Conservation (phyloP, 163 green algal genomes). For the Scenedesmus sp. region DNA sequence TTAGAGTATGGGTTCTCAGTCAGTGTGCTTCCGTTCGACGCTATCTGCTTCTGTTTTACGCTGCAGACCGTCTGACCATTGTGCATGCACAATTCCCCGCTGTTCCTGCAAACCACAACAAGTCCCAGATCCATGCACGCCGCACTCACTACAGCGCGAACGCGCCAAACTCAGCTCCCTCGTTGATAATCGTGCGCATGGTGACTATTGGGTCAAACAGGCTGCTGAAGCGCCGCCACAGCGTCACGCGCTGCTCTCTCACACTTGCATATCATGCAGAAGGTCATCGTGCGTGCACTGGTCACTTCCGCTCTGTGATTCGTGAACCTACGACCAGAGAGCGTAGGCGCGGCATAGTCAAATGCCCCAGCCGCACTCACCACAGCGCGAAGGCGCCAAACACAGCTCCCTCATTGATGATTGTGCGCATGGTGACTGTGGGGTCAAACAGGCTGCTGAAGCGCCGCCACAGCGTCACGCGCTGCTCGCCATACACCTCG, state of each 20-base stretch:
- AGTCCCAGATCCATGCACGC: background rate
- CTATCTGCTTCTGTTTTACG: no score
- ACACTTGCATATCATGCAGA: no score
- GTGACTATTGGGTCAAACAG: conserved; percentile 83
- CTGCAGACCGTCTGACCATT: no score
- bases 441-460: conserved; percentile 77
- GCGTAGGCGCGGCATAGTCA: no score
- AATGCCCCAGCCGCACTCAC: conserved; percentile 54
- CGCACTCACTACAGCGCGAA: conserved; percentile 78
- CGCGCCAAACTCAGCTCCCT: conserved; percentile 79
- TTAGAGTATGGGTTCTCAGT: no score
- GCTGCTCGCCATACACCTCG: conserved; percentile 6
- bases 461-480: conserved; percentile 49
- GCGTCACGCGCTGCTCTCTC: conserved; percentile 30
- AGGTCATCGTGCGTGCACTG: no score
- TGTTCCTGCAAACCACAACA: background rate
- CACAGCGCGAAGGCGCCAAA: conserved; percentile 81
- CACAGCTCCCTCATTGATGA: conserved; percentile 88
- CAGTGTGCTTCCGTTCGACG: no score
- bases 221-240: conserved; percentile 54
- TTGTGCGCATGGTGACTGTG: conserved; percentile 73
- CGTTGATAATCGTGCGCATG: conserved; percentile 83
- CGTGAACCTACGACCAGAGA: no score
- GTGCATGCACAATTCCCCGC: background rate
- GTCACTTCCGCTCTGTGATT: no score